Percentiles rank a stretch among this genome's conserved stretches.
These are phyloP conservation scores for Epicoccum nigrum DNA, from an alignment of 2,329 filamentous ascomycete species.

Conservation along the genomic window DNA sequence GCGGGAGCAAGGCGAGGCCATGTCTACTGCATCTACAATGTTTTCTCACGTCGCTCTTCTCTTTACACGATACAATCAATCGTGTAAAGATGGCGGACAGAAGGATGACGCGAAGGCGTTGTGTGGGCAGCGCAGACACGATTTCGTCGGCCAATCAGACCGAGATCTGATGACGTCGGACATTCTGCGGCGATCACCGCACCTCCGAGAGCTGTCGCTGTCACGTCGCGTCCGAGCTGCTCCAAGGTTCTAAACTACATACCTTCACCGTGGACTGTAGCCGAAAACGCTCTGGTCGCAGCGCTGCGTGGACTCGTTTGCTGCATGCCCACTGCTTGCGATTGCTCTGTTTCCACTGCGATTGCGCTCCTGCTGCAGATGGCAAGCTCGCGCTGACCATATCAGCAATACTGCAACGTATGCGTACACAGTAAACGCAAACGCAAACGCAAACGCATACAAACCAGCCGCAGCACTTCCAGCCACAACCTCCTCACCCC, in stretches of 20 bases:
- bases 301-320: not conserved
- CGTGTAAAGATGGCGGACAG: constrained; percentile 8
- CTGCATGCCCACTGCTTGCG: not conserved
- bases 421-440: too few species aligned
- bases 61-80: too few species aligned
- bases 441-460: constrained; percentile 45
- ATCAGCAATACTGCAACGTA: constrained; percentile 20
- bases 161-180: constrained; percentile 17
- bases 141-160: constrained; percentile 28
- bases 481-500: not conserved
- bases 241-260: not conserved
- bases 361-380: constrained; percentile 5
- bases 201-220: not conserved
- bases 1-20: constrained; percentile 36
- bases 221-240: constrained; percentile 2
- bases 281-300: not conserved
- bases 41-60: not conserved
- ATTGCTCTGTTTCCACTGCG: not conserved
- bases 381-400: constrained; percentile 19
- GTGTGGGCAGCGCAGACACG: constrained; percentile 23
- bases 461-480: constrained; percentile 19
- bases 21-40: constrained; percentile 15
- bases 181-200: constrained; percentile 9
- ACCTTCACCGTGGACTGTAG: not conserved
- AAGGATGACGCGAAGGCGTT: constrained; percentile 16